These are phyloP conservation scores for Sherardia arvensis DNA, from an alignment of 257 asterid species.

Conservation along the genomic window DNA sequence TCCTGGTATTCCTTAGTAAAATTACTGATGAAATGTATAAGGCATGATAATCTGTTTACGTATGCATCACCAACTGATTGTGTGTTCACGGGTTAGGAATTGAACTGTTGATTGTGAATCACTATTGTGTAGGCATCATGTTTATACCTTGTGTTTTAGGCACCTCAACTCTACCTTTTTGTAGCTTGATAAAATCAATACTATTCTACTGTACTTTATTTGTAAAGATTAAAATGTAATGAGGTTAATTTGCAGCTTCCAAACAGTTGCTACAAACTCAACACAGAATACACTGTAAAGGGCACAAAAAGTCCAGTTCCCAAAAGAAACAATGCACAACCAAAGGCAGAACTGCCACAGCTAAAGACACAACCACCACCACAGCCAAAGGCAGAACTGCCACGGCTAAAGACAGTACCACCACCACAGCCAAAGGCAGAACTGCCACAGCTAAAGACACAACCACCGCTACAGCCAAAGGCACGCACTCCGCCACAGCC, in stretches of 20 bases:
- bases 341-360: neutral
- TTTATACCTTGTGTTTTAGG: neutral
- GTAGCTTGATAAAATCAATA: neutral
- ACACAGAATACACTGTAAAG: constrained; percentile 28
- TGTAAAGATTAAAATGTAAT: neutral
- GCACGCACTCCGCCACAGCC: neutral
- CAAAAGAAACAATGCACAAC: constrained; percentile 31
- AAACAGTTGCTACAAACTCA: constrained; percentile 42
- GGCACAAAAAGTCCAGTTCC: constrained; percentile 22
- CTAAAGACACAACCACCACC: neutral
- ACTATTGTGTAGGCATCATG: neutral
- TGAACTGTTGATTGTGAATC: neutral
- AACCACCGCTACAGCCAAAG: neutral
- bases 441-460: no score
- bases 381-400: neutral
- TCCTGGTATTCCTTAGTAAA: neutral
- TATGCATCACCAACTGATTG: neutral
- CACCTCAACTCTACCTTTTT: neutral
- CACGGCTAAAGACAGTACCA: neutral
- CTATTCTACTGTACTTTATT: neutral
- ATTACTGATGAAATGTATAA: no score
- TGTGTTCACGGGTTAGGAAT: neutral
- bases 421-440: neutral
- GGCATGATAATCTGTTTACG: neutral
- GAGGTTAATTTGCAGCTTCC: constrained; percentile 34